Base-by-base conservation (phyloP, 495 filamentous ascomycete species). In the Extremus antarcticus region DNA sequence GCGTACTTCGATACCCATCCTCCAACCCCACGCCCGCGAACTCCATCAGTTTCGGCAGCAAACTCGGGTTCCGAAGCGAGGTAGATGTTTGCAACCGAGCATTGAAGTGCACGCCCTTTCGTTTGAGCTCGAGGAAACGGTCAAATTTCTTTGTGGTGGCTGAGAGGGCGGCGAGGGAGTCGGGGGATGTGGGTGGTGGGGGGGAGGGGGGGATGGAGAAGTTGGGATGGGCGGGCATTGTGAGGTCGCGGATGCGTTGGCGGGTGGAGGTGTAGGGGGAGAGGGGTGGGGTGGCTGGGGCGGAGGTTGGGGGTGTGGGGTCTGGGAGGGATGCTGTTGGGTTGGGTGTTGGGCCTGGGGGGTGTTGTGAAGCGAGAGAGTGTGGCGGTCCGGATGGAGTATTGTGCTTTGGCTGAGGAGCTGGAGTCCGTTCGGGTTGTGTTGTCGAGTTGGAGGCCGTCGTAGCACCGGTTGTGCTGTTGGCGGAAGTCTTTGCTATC, bases 51-150 rank as follows among this genome's bases (percentile, higher is more conserved):
- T 91, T 91, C 39, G 81, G 78, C 55, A 87, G 71, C 17, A 95
- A 70, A 25, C 79, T 85, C 21, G 92, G 92, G 64, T 97, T 95
- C 49, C 80, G 82, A 39, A 95, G 70, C 0, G 86, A 82, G 0
- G 80, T 71, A 1, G 84, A 86, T 40, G 72, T 73, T 20, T 84
- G 80, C 0, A 96, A 74, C 50, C 87, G 85, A 55, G 83, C 75
- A 67, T 98, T 96, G 75, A 98, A 96, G 71, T 98, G 94, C 25
- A 88, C 73, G 2, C 87, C 87, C 60, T 87, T 81, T 50, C 80
- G 82, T 70, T 96, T 98, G 43, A 96, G 74, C 22, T 78, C 74
- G 1, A 95, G 79, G 68, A 98, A 96, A 63, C 84, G 84, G 50
- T 80, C 74, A 60, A 95, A 86, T 60, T 94, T 95, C 49, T 76